Base-by-base conservation (phyloP, 306 rosid species). In the Hippophae gyantsensis region DNA sequence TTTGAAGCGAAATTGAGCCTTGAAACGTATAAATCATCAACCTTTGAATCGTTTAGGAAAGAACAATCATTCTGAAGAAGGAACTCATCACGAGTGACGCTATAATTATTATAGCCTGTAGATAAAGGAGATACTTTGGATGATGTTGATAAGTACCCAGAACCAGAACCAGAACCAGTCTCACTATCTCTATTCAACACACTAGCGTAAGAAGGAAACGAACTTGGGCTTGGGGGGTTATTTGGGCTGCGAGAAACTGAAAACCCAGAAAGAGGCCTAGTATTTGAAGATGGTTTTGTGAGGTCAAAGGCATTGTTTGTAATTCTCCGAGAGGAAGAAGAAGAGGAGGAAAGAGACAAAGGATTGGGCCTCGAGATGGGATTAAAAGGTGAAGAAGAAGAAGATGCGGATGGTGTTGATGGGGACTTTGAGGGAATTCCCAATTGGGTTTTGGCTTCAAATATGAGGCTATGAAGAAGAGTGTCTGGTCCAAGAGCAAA, bases 291-390 rank as follows among this genome's bases (percentile, higher is more conserved):
- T 18, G 86, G 75, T 72, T 73, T 83, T 26, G 78, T 71, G 38
- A 78, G 73, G 84, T 82, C 87, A 76, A 80, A 76, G n/a, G 82
- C 89, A 59, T 72, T 72, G 71, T 48, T 66, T 14, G 60, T 54
- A 1, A 48, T 48, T 71, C 84, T 74, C 0, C 84, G 78, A 3
- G 82, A 84, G 18, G 61, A 54, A 27, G 58, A 79, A 2, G 80
- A 84, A 18, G 53, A 54, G 44, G 58, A 41, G 40, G 82, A 69
- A 7, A 81, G 76, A 1, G 95, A 78, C 56, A 86, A 83, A 6
- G 87, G 84, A 84, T 83, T 85, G 12, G 92, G 82, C 73, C 89
- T 78, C 0, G 87, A 73, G 41, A 84, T 84, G 68, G 95, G 97
- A 69, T 78, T 86, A 13, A 82, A 74, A 11, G 81, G 74, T n/a